A percentile compares a stretch with the other conserved stretches of the same genome.
phyloP scores from a whole-genome alignment of 2,329 filamentous ascomycete species.

The Diaporthe vaccinii region DNA sequence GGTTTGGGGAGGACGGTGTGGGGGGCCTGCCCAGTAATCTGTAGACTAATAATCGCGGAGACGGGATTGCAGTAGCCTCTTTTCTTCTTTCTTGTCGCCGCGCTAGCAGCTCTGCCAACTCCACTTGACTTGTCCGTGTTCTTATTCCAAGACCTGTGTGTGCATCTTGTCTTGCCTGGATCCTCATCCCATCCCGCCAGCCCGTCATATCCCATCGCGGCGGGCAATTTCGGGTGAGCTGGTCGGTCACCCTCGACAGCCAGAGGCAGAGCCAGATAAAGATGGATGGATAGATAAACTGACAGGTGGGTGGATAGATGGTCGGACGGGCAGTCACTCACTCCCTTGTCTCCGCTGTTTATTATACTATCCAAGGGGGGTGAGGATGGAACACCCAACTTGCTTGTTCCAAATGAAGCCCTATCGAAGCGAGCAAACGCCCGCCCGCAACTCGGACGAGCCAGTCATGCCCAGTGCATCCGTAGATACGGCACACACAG shows the following conservation, averaged over 20 bases:
- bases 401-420: background rate
- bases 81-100: background rate
- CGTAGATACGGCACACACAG: background rate
- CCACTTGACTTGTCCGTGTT: conserved; percentile 19
- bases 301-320: background rate
- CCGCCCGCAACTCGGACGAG: background rate
- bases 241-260: background rate
- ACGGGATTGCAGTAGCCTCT: conserved; percentile 23
- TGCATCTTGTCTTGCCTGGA: conserved; percentile 21
- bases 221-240: background rate
- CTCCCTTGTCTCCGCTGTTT: background rate
- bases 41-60: conserved; percentile 10
- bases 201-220: background rate
- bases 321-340: background rate
- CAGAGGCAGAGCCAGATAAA: background rate
- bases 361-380: background rate
- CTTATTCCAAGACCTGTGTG: conserved; percentile 20
- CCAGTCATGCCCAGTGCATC: background rate
- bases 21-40: conserved; percentile 21
- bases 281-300: background rate
- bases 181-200: background rate
- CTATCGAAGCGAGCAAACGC: background rate
- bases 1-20: background rate
- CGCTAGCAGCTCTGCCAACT: conserved; percentile 21
- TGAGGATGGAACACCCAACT: conserved; percentile 2